phyloP scores from a whole-genome alignment of 2,329 filamentous ascomycete genomes.

The Ilyonectria sp. region DNA sequence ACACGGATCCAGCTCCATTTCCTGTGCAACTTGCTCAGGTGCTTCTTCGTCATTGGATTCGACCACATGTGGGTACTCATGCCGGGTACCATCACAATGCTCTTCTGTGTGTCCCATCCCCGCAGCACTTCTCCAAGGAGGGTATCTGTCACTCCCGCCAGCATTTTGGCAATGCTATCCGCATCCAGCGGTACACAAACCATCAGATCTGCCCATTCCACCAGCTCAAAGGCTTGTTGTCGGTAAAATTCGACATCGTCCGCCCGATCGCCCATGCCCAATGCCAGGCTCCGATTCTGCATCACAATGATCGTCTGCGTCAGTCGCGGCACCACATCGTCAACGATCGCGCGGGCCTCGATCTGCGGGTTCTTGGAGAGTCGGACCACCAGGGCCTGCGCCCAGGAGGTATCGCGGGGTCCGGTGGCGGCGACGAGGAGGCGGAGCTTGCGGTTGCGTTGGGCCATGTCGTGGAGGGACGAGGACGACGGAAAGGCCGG shows the following conservation, averaged over 20 bases:
- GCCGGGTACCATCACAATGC: slow-evolving; percentile 86
- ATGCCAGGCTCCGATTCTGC: slow-evolving; percentile 64
- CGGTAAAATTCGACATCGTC: slow-evolving; percentile 68
- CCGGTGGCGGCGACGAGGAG: slow-evolving; percentile 78
- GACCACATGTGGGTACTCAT: slow-evolving; percentile 94
- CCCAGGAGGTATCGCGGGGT: slow-evolving; percentile 75
- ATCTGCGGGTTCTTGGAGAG: slow-evolving; percentile 76
- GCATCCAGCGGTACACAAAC: slow-evolving; percentile 89
- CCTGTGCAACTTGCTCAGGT: slow-evolving; percentile 84
- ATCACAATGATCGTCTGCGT: slow-evolving; percentile 74
- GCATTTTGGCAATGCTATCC: slow-evolving; percentile 88
- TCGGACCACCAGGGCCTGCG: slow-evolving; percentile 76
- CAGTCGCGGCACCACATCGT: slow-evolving; percentile 75
- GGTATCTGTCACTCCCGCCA: slow-evolving; percentile 86
- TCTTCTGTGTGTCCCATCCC: slow-evolving; percentile 90
- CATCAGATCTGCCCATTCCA: slow-evolving; percentile 90
- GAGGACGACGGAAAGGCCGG: slow-evolving; percentile 52
- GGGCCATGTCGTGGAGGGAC: slow-evolving; percentile 55
- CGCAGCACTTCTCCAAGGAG: slow-evolving; percentile 85
- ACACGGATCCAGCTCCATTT: slow-evolving; percentile 92
- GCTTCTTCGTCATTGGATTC: slow-evolving; percentile 89
- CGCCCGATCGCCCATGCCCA: slow-evolving; percentile 52
- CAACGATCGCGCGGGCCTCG: slow-evolving; percentile 73
- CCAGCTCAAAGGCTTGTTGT: slow-evolving; percentile 75
- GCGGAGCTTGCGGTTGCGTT: slow-evolving; percentile 64